These are phyloP conservation scores for Lactuca sativa DNA, from an alignment of 129 eudicot genomes.

Conservation along the genomic window DNA sequence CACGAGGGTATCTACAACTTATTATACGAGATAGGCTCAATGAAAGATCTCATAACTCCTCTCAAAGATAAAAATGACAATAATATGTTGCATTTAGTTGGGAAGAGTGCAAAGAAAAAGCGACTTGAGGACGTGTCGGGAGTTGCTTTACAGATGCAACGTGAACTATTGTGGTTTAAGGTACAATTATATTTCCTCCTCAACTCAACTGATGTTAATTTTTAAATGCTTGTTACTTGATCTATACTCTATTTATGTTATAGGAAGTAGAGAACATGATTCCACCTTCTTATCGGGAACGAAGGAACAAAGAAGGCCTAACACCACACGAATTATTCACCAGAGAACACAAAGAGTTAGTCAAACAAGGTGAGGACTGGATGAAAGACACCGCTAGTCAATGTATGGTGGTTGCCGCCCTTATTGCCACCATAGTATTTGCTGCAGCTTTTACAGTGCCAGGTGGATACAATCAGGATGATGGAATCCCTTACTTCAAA, in stretches of 20 bases:
- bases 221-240: background rate
- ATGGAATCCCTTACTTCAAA: conserved; percentile 12
- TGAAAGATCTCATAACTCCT: no score
- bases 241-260: conserved; percentile 4
- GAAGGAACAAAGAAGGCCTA: conserved; percentile 22
- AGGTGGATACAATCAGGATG: conserved; percentile 17
- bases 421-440: conserved; percentile 38
- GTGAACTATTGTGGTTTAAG: conserved; percentile 43
- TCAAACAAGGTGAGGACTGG: background rate
- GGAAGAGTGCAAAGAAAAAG: conserved; percentile 11
- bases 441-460: conserved; percentile 37
- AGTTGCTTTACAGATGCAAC: conserved; percentile 44
- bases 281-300: conserved; percentile 18
- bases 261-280: conserved; percentile 34
- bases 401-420: conserved; percentile 34
- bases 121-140: conserved; percentile 34
- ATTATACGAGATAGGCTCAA: no score
- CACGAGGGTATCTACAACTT: conserved; percentile 16
- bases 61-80: no score
- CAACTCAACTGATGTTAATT: no score
- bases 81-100: background rate
- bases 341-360: conserved; percentile 31
- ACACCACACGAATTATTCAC: conserved; percentile 37
- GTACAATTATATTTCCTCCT: background rate
- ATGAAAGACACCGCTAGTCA: conserved; percentile 19